phyloP scores from a whole-genome alignment of 2,329 filamentous ascomycete genomes.

The Cercospora sp. region DNA sequence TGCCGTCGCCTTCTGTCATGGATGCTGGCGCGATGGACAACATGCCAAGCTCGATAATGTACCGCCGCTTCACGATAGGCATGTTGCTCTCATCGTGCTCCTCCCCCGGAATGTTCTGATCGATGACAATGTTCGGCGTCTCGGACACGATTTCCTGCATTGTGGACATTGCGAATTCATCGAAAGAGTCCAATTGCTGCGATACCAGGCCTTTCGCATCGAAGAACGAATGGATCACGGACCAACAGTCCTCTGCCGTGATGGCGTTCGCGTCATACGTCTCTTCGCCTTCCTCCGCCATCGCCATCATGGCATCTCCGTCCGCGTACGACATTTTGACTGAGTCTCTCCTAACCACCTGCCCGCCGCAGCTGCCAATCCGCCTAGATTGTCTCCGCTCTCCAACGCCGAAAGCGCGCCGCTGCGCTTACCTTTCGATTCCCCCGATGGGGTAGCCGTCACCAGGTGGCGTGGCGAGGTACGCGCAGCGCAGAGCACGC shows the following conservation, averaged over 20 bases:
- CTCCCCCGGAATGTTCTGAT: constrained; percentile 80
- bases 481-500: constrained; percentile 27
- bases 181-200: constrained; percentile 96
- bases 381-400: neutral
- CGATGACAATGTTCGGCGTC: constrained; percentile 86
- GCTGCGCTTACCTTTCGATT: constrained; percentile 8
- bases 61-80: constrained; percentile 81
- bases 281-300: constrained; percentile 24
- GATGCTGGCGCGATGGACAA: constrained; percentile 87
- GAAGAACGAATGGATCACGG: constrained; percentile 95
- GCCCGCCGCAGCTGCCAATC: neutral
- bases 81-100: constrained; percentile 63
- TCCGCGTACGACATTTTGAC: constrained; percentile 27
- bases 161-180: constrained; percentile 91
- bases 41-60: constrained; percentile 91
- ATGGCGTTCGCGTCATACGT: constrained; percentile 52
- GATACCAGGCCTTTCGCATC: constrained; percentile 93
- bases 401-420: neutral
- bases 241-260: constrained; percentile 97
- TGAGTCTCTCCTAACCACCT: neutral
- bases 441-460: constrained; percentile 12
- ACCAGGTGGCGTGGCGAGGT: constrained; percentile 23
- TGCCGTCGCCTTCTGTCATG: constrained; percentile 90
- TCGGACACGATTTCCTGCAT: constrained; percentile 94
- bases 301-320: constrained; percentile 30